Conservation (phyloP, 139 green algal species). For the Chlamydomonas schloesseri region DNA sequence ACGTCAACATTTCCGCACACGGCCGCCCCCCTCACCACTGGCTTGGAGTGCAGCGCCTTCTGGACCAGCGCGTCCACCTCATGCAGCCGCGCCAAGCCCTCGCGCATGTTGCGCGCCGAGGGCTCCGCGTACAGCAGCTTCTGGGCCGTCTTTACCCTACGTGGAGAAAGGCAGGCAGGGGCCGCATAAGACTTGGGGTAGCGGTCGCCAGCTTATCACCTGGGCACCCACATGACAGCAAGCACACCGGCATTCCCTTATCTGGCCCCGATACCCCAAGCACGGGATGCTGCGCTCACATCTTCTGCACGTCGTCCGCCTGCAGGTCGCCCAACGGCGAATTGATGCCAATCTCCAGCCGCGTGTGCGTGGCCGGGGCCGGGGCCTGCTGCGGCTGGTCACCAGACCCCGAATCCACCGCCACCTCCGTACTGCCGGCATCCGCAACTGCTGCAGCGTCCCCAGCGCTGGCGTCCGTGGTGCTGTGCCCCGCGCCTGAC, state of each 20-base stretch:
- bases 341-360: too few relatives aligned
- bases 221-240: too few relatives aligned
- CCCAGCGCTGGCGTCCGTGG: not conserved
- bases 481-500: too few relatives aligned
- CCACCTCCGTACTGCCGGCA: not conserved
- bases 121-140: not conserved
- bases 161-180: not conserved
- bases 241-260: too few relatives aligned
- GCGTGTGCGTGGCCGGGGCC: too few relatives aligned
- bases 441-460: not conserved
- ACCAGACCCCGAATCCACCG: too few relatives aligned
- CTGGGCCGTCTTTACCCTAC: constrained; percentile 10
- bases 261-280: too few relatives aligned
- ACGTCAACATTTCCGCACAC: too few relatives aligned
- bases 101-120: not conserved
- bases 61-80: constrained; percentile 21
- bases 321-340: not conserved
- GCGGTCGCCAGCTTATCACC: too few relatives aligned
- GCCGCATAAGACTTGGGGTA: too few relatives aligned
- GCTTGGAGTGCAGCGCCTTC: not conserved
- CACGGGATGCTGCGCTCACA: not conserved
- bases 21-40: not conserved
- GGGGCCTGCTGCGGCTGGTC: too few relatives aligned
- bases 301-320: constrained; percentile 13
- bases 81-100: constrained; percentile 6